Evolutionary conservation across 352 stramenopile genomes (phyloP).

Genomic region (Globisporangium radiosum): DNA sequence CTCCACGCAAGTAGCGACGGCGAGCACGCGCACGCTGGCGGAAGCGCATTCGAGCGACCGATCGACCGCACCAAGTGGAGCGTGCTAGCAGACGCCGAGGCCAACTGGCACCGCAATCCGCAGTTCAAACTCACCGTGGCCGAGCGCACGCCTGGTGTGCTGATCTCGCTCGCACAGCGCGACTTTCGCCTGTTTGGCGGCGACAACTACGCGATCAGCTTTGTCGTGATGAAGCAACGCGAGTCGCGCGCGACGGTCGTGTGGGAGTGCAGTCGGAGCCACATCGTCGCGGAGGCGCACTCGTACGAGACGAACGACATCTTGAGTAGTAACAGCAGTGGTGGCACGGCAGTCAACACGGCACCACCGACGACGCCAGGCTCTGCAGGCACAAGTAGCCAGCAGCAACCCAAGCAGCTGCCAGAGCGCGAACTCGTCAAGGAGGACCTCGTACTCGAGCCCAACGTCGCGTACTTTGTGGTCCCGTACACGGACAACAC

Average conservation of each 20-base stretch:
- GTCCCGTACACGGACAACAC: constrained; percentile 74
- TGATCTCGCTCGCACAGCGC: constrained; percentile 80
- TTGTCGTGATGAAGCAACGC: constrained; percentile 80
- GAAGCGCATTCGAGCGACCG: constrained; percentile 19
- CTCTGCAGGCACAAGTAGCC: not conserved
- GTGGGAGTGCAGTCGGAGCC: constrained; percentile 67
- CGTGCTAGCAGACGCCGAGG: constrained; percentile 63
- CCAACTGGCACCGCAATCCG: constrained; percentile 89
- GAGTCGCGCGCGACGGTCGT: constrained; percentile 39
- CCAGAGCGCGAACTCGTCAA: constrained; percentile 79
- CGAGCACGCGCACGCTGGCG: not conserved
- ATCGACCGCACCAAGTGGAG: constrained; percentile 65
- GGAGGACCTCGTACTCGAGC: constrained; percentile 68
- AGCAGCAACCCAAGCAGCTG: constrained; percentile 24
- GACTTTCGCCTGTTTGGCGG: constrained; percentile 75
- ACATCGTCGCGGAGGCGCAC: constrained; percentile 63
- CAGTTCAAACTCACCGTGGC: constrained; percentile 72
- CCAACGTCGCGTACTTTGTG: constrained; percentile 68
- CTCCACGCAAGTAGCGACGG: constrained; percentile 1
- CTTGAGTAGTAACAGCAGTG: constrained; percentile 2
- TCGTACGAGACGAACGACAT: constrained; percentile 41
- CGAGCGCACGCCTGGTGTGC: constrained; percentile 33
- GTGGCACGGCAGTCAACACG: not conserved
- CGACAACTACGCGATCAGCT: constrained; percentile 84
- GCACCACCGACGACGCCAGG: constrained; percentile 1